Evolutionary conservation across 257 asterid species (phyloP), one percentile per base, ranked within the genome.

Genomic region (Misopates orontium): DNA sequence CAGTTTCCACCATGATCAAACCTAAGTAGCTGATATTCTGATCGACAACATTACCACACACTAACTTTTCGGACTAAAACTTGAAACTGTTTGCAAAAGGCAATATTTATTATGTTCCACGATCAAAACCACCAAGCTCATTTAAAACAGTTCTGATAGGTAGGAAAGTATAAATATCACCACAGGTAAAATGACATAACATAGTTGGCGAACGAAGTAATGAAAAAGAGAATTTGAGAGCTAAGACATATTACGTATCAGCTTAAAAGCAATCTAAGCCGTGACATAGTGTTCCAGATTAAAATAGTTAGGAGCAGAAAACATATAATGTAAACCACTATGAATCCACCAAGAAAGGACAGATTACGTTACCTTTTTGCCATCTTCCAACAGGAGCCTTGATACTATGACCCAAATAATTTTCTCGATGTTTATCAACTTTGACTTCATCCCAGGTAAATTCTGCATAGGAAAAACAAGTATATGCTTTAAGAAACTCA

Each of bases 361-460:
- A 50, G 21, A 18, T 41, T 23, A 23, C 10, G 41, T 45, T 80
- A 94, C 99, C 99, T 90, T 94, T 90, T 84, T 94, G 99, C 99
- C 96, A 94, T 94, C 99, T 86, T 73, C 99, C 99, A 70, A 94
- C 96, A 41, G 99, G 87, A 52, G 99, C 99, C 81, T 88, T 94
- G 79, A 90, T 20, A 73, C 97, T 94, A 80, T 94, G 99, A 59
- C 99, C 99, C 10, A 94, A 47, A 78, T 90, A 94, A 63, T 94
- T 94, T 73, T 94, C 99, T 57, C 97, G 78, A 79, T 94, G 95
- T 64, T 94, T 90, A 80, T 90, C 99, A 67, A 71, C 96, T 79
- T 94, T 94, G 73, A 94, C 97, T 23, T 94, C 99, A 57, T 94
- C 99, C 99, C 99, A 94, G 75, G 50, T 84, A 73, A 94, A 94